Conservation (phyloP, 1,284 basidiomycete species). For the Phellopilus nigrolimitatus region DNA sequence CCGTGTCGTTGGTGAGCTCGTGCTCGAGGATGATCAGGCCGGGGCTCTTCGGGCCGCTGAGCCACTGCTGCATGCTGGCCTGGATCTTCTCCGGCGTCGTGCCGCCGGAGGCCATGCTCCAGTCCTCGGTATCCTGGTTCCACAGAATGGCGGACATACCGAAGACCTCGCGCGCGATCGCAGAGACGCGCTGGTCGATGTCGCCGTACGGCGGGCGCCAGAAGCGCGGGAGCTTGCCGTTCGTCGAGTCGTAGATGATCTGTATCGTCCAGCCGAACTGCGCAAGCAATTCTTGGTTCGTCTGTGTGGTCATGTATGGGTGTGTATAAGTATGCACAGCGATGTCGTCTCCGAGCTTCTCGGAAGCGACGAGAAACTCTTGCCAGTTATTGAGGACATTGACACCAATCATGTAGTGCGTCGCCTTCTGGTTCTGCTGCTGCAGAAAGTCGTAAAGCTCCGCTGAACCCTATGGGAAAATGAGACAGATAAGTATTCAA, state of each 20-base stretch:
- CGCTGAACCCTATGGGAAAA: slow-evolving; percentile 28
- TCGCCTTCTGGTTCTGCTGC: slow-evolving; percentile 55
- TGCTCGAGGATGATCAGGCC: slow-evolving; percentile 84
- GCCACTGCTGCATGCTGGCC: slow-evolving; percentile 47
- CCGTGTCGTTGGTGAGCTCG: slow-evolving; percentile 61
- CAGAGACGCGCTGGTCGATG: slow-evolving; percentile 64
- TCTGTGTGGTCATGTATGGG: slow-evolving; percentile 75
- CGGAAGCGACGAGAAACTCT: slow-evolving; percentile 49
- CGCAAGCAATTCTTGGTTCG: slow-evolving; percentile 64
- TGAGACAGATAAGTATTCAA: not conserved
- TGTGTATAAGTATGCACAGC: slow-evolving; percentile 76
- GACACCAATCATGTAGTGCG: slow-evolving; percentile 81
- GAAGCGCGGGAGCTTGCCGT: slow-evolving; percentile 64
- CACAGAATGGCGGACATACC: slow-evolving; percentile 69
- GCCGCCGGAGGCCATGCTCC: slow-evolving; percentile 45
- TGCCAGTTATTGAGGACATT: slow-evolving; percentile 59
- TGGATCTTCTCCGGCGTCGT: slow-evolving; percentile 43
- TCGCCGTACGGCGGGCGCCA: slow-evolving; percentile 82
- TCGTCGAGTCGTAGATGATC: slow-evolving; percentile 77
- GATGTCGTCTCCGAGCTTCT: slow-evolving; percentile 34
- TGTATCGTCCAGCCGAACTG: slow-evolving; percentile 84
- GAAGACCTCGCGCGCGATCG: slow-evolving; percentile 71
- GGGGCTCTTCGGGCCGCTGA: slow-evolving; percentile 58
- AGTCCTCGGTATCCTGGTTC: slow-evolving; percentile 76
- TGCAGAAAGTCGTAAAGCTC: slow-evolving; percentile 54